phyloP scores from a whole-genome alignment of 768 basidiomycete species.

The Mycena galopus region DNA sequence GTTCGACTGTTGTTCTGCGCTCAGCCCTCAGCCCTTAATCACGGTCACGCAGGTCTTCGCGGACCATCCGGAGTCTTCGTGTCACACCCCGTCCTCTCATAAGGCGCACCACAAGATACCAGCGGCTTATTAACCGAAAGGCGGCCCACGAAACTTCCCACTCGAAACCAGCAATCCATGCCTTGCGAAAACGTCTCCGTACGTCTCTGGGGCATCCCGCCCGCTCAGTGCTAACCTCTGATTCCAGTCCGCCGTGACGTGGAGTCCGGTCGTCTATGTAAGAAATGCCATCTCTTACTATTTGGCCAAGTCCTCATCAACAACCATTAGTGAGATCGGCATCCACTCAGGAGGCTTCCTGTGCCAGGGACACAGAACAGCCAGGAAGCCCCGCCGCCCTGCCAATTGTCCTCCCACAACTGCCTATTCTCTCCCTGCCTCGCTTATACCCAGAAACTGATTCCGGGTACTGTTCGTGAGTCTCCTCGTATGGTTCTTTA shows the following conservation, averaged over 20 bases:
- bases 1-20: neutral
- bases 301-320: neutral
- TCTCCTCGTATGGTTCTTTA: neutral
- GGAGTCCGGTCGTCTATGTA: conserved; percentile 1
- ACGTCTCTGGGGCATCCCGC: neutral
- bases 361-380: neutral
- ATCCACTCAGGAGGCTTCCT: neutral
- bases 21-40: neutral
- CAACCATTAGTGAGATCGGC: neutral
- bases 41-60: conserved; percentile 16
- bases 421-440: neutral
- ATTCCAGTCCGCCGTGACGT: conserved; percentile 17
- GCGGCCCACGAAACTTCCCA: neutral
- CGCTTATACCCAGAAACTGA: conserved; percentile 2
- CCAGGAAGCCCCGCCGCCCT: neutral
- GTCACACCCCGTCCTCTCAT: neutral
- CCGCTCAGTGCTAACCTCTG: neutral
- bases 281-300: neutral
- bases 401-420: conserved; percentile 19
- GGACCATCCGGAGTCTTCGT: neutral
- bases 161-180: neutral
- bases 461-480: conserved; percentile 21
- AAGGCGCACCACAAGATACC: conserved; percentile 7
- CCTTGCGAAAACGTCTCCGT: conserved; percentile 13
- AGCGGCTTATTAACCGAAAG: conserved; percentile 16